Percentiles rank a stretch among this genome's conserved stretches.
Evolutionary conservation across 805 yeast genomes (phyloP).

Genomic region (Candida patagonica): DNA sequence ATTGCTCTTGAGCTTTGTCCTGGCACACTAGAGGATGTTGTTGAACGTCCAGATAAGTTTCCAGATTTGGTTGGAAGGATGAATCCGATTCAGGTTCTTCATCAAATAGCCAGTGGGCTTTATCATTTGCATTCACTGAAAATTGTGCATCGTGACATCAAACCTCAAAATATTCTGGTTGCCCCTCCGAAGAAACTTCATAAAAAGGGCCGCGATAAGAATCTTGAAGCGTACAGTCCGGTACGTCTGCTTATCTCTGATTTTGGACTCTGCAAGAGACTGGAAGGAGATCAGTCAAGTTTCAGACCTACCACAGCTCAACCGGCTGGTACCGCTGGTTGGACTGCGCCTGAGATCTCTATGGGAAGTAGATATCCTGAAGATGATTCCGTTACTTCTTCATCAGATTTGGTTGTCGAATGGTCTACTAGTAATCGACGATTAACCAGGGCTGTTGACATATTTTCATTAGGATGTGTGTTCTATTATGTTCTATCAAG

Average conservation of each 20-base stretch:
- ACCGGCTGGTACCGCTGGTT: constrained; percentile 95
- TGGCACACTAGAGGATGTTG: constrained; percentile 78
- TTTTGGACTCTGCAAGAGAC: constrained; percentile 87
- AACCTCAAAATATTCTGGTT: constrained; percentile 87
- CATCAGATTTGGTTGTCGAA: constrained; percentile 3
- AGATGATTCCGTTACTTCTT: not conserved
- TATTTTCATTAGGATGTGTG: constrained; percentile 91
- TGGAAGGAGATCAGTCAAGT: constrained; percentile 88
- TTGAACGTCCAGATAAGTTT: constrained; percentile 36
- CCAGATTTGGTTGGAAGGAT: constrained; percentile 33
- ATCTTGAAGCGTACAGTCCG: constrained; percentile 28
- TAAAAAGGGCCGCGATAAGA: constrained; percentile 18
- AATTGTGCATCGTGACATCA: constrained; percentile 89
- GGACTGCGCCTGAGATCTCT: constrained; percentile 87
- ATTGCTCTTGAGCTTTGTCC: constrained; percentile 90
- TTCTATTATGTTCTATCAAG: constrained; percentile 75
- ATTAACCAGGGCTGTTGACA: constrained; percentile 65
- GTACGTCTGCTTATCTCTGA: constrained; percentile 80
- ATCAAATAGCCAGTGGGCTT: constrained; percentile 76
- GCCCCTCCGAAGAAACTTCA: constrained; percentile 43
- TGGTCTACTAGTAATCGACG: constrained; percentile 11
- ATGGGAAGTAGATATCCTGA: constrained; percentile 12
- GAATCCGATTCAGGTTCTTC: constrained; percentile 46
- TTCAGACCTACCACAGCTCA: constrained; percentile 86
- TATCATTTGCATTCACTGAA: constrained; percentile 81